Evolutionary conservation across 768 basidiomycete genomes (phyloP), one percentile per base, ranked within the genome.

Genomic region (Leccinum rimulosum): DNA sequence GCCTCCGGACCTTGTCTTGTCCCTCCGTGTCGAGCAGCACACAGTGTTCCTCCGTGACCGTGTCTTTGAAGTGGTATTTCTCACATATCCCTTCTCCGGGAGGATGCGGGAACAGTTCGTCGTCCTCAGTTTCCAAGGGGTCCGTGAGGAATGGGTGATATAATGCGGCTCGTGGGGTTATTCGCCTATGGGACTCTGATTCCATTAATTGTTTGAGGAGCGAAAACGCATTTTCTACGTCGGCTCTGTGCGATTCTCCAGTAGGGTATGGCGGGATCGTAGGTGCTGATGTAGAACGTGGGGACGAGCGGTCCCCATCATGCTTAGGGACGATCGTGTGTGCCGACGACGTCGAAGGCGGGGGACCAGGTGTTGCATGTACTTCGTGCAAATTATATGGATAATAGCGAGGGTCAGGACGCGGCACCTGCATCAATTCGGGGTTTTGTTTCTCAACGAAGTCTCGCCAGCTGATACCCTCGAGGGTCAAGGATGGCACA

Each of bases 361-460:
- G 69, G 3, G 57, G 51, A 59, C 61, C 54, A 53, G 63, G 55
- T 57, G 35, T 69, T 55, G 50, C 61, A 55, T 56, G 60, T 68
- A 63, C 74, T 78, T 66, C 59, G 51, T 47, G 43, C 56, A 19
- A 53, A 59, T 67, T 73, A 65, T 85, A 81, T 1, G 88, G 88
- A 64, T 84, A 87, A 62, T 76, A 85, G 10, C 75, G 76, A 25
- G 77, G 70, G 59, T 87, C 80, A 3, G 79, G 79, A 61, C 76
- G 74, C 48, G 74, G 77, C 1, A 85, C 83, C 22, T 78, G 77
- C 56, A 80, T 77, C 36, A 91, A 72, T 22, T 81, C 77, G 6
- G 93, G 94, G 65, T 97, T 96, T 58, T 90, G 84, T 51, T 75
- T 80, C 66, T 86, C 82, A 53, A 96, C 87, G 60, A 98, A 86